Evolutionary conservation across 1,284 basidiomycete genomes (phyloP), one percentile per base, ranked within the genome.

Genomic region (Gomphus bonarii): DNA sequence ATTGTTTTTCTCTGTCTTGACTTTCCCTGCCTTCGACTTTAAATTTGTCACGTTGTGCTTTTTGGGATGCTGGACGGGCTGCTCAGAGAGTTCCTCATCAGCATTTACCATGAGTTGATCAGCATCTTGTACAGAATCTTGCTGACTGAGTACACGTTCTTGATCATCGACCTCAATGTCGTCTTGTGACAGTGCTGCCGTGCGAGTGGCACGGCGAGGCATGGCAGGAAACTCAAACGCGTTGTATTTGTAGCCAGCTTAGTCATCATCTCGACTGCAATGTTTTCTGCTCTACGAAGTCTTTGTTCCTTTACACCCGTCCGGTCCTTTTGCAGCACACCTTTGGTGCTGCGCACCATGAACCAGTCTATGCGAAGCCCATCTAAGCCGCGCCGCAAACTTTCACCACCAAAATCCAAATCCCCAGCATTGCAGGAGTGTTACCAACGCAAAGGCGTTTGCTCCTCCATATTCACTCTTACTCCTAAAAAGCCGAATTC

Each of bases 401-500:
- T 78, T 64, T 75, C 77, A 63, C 73, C 75, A 56, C 79, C 79
- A 57, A 69, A 65, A 49, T 77, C 84, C 20, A 84, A 80, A 65
- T 83, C 91, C 4, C 93, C 93, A 1, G 80, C 94, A 10, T 79
- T 97, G 25, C 75, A 88, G 61, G 75, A 70, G 33, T 86, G 81
- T 67, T 88, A 86, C 11, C 93, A 97, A 72, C 84, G 84, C 65
- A 97, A 95, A 69, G 94, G 90, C 38, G 92, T 97, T 59, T 89
- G 91, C 68, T 81, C 85, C 31, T 82, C 85, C 63, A 82, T 97
- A 25, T 88, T 88, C 70, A 89, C 84, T 48, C 81, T 78, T 64
- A 93, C 89, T 67, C 97, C 97, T 25, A 97, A 95, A 77, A 99
- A 99, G 70, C 97, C 97, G 62, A 99, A 99, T 73, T 99, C 95